A percentile compares a stretch with the other conserved stretches of the same genome.
These are phyloP conservation scores for Proliferodiscus dingleyae DNA, from an alignment of 2,329 filamentous ascomycete genomes.

Conservation along the genomic window DNA sequence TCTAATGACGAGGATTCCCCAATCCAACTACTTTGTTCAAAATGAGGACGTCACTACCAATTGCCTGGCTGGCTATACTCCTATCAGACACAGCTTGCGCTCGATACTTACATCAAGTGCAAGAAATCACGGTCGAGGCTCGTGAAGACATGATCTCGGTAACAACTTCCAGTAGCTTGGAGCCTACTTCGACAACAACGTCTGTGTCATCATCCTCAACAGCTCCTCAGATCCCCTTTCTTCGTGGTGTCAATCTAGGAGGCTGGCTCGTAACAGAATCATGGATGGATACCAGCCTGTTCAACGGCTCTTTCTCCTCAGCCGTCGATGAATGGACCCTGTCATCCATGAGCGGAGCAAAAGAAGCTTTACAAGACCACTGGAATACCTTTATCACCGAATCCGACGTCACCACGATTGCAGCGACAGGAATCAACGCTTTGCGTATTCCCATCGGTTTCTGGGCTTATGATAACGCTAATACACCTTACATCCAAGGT, in stretches of 20 bases:
- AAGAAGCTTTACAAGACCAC: slow-evolving; percentile 36
- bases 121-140: too few relatives aligned
- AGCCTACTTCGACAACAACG: neutral
- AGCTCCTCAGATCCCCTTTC: slow-evolving; percentile 14
- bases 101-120: neutral
- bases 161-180: neutral
- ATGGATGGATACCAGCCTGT: slow-evolving; percentile 40
- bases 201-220: slow-evolving; percentile 1
- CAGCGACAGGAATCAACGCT: slow-evolving; percentile 49
- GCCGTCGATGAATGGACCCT: slow-evolving; percentile 37
- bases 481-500: slow-evolving; percentile 45
- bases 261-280: slow-evolving; percentile 32
- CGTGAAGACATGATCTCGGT: too few relatives aligned
- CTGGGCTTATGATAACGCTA: slow-evolving; percentile 50
- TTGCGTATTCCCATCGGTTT: slow-evolving; percentile 55
- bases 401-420: slow-evolving; percentile 39
- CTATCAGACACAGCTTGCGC: slow-evolving; percentile 15
- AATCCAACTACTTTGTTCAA: slow-evolving; percentile 2
- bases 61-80: slow-evolving; percentile 17
- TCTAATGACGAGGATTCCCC: neutral
- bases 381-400: slow-evolving; percentile 44
- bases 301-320: slow-evolving; percentile 27
- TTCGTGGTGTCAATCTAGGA: slow-evolving; percentile 36
- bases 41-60: slow-evolving; percentile 19
- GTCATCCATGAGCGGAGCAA: slow-evolving; percentile 30